Evolutionary conservation across 2,329 filamentous ascomycete species (phyloP), one percentile per base, ranked within the genome.

Genomic region (Massarina eburnea): DNA sequence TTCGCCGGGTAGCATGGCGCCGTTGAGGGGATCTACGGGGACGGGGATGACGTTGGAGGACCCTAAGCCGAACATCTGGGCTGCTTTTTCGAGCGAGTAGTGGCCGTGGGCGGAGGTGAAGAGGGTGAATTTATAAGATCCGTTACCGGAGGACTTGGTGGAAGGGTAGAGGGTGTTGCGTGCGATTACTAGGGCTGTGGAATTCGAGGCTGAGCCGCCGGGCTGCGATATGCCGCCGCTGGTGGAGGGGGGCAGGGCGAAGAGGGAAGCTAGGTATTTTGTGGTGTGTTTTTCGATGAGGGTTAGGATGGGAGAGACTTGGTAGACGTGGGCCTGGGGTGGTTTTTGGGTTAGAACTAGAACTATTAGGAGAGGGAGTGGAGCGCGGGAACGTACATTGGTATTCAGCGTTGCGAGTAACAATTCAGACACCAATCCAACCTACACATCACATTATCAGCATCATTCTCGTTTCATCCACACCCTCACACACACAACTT

Each of bases 51-150:
- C 91, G 51, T 83, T 83, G 17, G 77, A 75, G 21, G 82, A 84
- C 8, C 94, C 94, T 29, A 99, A 80, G 0, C 94, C 94, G 59
- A 87, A 86, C 64, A 92, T 87, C 65, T 92, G 86, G n/a, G 91
- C 91, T 2, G 91, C 91, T 73, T 97, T 97, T 62, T 96, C 90
- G 20, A 97, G 82, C 4, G 86, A 91, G 75, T 97, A 99, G 76
- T 97, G 94, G 0, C 92, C 91, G 68, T 97, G 91, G 1, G 80
- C 83, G 55, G 85, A 89, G 2, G 92, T 96, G 74, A 97, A 96
- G 43, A 96, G 73, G 17, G 90, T 86, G 60, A 96, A 92, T 17
- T 80, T 77, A 45, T 73, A 67, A 34, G 55, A 43, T 1, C 76
- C 80, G 62, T 91, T 90, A 14, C 94, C 94, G 1, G 80, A 68